phyloP scores from a whole-genome alignment of 441 rosid genomes.

The Pelargonium citronellum region DNA sequence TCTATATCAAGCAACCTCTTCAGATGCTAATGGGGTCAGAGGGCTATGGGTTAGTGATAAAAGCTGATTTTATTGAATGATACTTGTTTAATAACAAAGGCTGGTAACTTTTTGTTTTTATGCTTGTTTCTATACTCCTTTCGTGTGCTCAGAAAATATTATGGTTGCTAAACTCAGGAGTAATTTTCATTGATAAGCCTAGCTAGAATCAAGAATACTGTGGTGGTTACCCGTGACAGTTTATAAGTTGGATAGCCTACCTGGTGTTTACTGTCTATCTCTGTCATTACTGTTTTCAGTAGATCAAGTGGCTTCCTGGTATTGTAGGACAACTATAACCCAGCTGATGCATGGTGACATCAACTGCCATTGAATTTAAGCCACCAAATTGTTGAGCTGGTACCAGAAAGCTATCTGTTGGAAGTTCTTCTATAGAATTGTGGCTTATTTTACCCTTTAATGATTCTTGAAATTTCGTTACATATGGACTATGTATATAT shows the following conservation, averaged over 20 bases:
- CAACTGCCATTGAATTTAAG: background rate
- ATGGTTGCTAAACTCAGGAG: too few relatives aligned
- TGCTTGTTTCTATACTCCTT: background rate
- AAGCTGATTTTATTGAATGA: background rate
- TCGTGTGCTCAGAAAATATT: background rate
- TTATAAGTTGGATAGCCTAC: slow-evolving; percentile 4
- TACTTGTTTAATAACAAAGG: background rate
- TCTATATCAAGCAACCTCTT: slow-evolving; percentile 7
- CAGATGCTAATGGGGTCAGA: background rate
- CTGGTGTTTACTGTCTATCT: background rate
- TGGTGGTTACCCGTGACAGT: background rate
- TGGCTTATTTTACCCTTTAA: background rate
- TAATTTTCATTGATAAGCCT: too few relatives aligned
- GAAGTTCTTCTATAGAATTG: background rate
- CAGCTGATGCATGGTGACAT: slow-evolving; percentile 4
- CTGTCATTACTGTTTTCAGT: slow-evolving; percentile 7
- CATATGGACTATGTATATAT: background rate
- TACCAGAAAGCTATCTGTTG: background rate
- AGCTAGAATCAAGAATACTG: too few relatives aligned
- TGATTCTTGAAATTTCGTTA: background rate
- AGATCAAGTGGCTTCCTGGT: background rate
- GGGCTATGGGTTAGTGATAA: background rate
- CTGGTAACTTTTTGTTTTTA: background rate
- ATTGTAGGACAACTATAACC: slow-evolving; percentile 1
- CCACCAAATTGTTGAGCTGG: background rate